Evolutionary conservation across 2,329 filamentous ascomycete genomes (phyloP), one percentile per base, ranked within the genome.

Genomic region (Stachybotrys chartarum): DNA sequence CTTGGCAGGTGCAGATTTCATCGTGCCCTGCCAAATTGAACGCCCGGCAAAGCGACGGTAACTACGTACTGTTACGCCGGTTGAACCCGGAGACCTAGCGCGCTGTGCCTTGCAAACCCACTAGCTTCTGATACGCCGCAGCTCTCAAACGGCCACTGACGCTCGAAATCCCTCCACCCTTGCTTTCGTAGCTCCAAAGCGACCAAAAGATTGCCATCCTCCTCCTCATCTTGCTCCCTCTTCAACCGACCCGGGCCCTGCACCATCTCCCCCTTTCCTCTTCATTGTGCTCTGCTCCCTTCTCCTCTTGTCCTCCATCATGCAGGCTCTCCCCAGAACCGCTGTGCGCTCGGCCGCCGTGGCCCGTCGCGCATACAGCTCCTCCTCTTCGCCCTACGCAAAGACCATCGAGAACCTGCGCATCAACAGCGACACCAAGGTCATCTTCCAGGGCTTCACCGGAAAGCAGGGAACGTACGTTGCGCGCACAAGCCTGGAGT

Each of bases 371-470:
- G 76, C 80, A 65, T 96, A 96, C 80, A 86, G 87, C 71, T 87
- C 87, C 53, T 76, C 81, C 62, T 80, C 81, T 59, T 83, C 85
- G 63, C 83, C 84, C 60, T 93, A 93, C 73, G 75, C 85, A 64
- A 74, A 83, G 67, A 93, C 89, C 57, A 80, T 87, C 71, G 78
- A 87, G 69, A 97, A 97, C 81, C 84, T 97, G 69, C 88, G 91
- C 77, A 92, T 97, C 80, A 96, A 91, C 76, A 72, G 80, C 72
- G 87, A 97, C 64, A 99, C 94, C 67, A 95, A 94, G 80, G 91
- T 99, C 64, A 80, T 97, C 68, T 97, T 85, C 81, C 94, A 99
- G 79, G 94, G 94, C 64, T 97, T 97, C 76, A 97, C 93, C 56
- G 93, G 93, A 73, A 94, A 90, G 82, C 91, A 96, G 83, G 91